phyloP scores from a whole-genome alignment of 352 stramenopile species.

The Pythium utonaiense region DNA sequence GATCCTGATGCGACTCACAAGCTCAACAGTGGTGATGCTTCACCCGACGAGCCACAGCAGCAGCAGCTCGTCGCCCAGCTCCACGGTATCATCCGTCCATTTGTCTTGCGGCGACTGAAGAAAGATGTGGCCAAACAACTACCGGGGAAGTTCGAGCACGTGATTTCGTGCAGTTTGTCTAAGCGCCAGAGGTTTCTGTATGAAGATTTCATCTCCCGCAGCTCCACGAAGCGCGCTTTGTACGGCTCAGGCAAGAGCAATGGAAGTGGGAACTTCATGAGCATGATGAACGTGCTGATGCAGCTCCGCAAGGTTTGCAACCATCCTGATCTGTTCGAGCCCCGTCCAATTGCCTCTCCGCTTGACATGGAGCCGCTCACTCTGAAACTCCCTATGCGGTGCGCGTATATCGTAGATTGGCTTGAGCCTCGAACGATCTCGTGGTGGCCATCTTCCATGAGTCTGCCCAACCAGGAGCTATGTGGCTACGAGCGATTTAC shows the following conservation, averaged over 20 bases:
- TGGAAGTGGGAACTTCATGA: too few relatives aligned
- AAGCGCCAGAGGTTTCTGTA: conserved; percentile 90
- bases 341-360: too few relatives aligned
- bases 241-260: too few relatives aligned
- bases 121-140: conserved; percentile 83
- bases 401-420: too few relatives aligned
- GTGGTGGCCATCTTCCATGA: too few relatives aligned
- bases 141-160: conserved; percentile 84
- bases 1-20: too few relatives aligned
- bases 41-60: conserved; percentile 85
- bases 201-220: conserved; percentile 56
- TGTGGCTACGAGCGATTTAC: too few relatives aligned
- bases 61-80: conserved; percentile 88
- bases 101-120: conserved; percentile 83
- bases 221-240: conserved; percentile 81
- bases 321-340: conserved; percentile 87
- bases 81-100: conserved; percentile 83
- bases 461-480: too few relatives aligned
- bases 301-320: conserved; percentile 89
- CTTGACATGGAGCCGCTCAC: too few relatives aligned
- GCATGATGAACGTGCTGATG: conserved; percentile 88
- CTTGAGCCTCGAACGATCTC: too few relatives aligned
- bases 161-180: conserved; percentile 84
- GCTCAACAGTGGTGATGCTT: conserved; percentile 68
- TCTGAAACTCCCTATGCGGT: too few relatives aligned